Evolutionary conservation across 148 eudicot genomes (phyloP).

Genomic region (Rhododendron griersonianum): DNA sequence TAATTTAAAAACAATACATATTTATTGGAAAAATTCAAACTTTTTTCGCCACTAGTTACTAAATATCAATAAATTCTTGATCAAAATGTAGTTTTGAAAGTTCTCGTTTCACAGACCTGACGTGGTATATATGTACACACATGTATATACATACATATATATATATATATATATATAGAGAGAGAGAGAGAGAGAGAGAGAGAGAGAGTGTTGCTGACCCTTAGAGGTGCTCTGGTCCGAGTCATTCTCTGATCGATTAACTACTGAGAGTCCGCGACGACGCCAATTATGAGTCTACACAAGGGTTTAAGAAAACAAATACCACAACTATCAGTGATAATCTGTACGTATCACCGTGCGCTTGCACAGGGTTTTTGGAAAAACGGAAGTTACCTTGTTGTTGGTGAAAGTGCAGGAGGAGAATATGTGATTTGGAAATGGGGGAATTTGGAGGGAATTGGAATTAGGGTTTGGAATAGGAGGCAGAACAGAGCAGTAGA

Average conservation of each 20-base stretch:
- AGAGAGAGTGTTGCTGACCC: constrained; percentile 2
- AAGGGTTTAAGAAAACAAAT: neutral
- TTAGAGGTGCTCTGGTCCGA: constrained; percentile 3
- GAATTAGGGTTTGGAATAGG: constrained; percentile 20
- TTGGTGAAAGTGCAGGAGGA: neutral
- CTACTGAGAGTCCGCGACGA: constrained; percentile 13
- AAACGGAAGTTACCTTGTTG: constrained; percentile 4
- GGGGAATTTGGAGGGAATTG: constrained; percentile 8
- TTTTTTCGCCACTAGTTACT: too few relatives aligned
- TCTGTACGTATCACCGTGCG: neutral
- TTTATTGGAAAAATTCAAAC: too few relatives aligned
- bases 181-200: neutral
- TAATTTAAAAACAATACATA: too few relatives aligned
- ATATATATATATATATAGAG: accelerated
- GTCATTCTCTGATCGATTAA: constrained; percentile 19
- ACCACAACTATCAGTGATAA: neutral
- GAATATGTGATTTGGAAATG: neutral
- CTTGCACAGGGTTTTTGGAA: neutral
- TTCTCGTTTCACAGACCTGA: too few relatives aligned
- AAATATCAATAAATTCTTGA: too few relatives aligned
- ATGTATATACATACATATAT: neutral
- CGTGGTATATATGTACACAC: neutral
- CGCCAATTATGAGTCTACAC: constrained; percentile 1
- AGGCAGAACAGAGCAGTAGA: neutral
- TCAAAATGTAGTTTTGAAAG: neutral